Percentiles rank a stretch among this genome's conserved stretches.
These are phyloP conservation scores for Pseudopediastrum boryanum DNA, from an alignment of 139 green algal species.

Conservation along the genomic window DNA sequence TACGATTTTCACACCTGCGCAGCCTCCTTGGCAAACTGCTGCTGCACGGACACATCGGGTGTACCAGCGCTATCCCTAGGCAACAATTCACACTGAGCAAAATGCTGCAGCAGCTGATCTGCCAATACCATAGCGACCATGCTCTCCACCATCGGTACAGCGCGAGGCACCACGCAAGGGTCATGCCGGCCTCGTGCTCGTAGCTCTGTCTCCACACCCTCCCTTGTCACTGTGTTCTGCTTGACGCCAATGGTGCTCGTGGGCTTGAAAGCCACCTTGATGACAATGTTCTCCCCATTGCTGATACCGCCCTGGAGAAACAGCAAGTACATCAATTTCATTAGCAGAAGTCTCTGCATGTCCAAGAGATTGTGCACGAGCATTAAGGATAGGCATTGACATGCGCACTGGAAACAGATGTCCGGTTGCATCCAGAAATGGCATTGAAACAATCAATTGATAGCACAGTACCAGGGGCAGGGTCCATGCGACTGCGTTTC, in stretches of 20 bases:
- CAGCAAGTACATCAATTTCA: background rate
- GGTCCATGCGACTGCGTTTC: too few relatives aligned
- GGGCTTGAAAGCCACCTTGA: slow-evolving; percentile 98
- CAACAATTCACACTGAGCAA: slow-evolving; percentile 93
- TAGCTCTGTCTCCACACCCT: slow-evolving; percentile 84
- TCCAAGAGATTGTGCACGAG: too few relatives aligned
- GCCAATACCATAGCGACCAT: slow-evolving; percentile 97
- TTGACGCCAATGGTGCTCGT: slow-evolving; percentile 93
- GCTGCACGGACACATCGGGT: slow-evolving; percentile 5
- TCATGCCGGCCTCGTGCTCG: slow-evolving; percentile 93
- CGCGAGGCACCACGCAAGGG: slow-evolving; percentile 95
- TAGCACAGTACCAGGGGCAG: too few relatives aligned
- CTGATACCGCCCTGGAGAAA: slow-evolving; percentile 81
- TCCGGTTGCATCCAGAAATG: too few relatives aligned
- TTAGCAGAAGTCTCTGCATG: background rate
- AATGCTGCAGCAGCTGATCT: slow-evolving; percentile 95
- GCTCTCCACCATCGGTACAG: slow-evolving; percentile 98
- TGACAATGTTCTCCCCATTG: slow-evolving; percentile 97
- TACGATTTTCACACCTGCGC: too few relatives aligned
- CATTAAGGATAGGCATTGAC: too few relatives aligned
- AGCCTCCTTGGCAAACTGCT: slow-evolving; percentile 37
- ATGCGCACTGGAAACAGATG: too few relatives aligned
- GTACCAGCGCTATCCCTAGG: slow-evolving; percentile 29
- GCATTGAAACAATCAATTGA: too few relatives aligned
- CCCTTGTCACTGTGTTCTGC: slow-evolving; percentile 86